Evolutionary conservation across 805 yeast species (phyloP), one percentile per base, ranked within the genome.

Genomic region (Saccharomycopsis malanga): DNA sequence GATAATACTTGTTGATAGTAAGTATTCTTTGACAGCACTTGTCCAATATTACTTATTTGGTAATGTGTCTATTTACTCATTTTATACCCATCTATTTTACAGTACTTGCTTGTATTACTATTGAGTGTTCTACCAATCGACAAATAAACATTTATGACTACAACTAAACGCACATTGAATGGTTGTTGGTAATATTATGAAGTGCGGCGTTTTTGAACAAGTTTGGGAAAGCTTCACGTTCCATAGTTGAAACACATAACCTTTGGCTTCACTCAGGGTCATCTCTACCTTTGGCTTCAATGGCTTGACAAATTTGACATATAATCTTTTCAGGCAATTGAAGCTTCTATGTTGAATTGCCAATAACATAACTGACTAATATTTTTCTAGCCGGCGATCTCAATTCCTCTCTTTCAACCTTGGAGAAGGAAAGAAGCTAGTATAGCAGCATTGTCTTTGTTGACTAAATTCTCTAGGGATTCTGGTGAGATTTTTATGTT

Each of bases 171-270:
- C 34, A 79, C 59, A 60, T 44, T 50, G 45, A 73, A 55, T 52
- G 71, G 57, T 60, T 68, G 58, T 74, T 68, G 49, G 79, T 81
- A 42, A 93, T 73, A 64, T 93, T 93, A 57, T 87, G 83, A 49
- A 91, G 74, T 1, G 96, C 96, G 52, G 81, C 76, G 52, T 74
- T 71, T 53, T 82, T 75, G 49, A 93, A 67, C 61, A 93, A 93
- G 49, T 81, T 77, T 1, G 97, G 96, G 59, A 85, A 83, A 46
- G 94, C 87, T 57, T 91, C 96, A 53, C 86, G 78, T 62, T 93
- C 98, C 71, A 93, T 77, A 42, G 84, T 56, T 82, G 85, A 68
- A 87, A 93, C 1, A 89, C 85, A 57, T 77, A 81, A 48, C 78
- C 77, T 56, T 87, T 77, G 2, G 94, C 83, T 46, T 78, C 83